A percentile compares a stretch with the other conserved stretches of the same genome.
These are phyloP conservation scores for Botryotinia calthae DNA, from an alignment of 2,329 filamentous ascomycete species.

Conservation along the genomic window DNA sequence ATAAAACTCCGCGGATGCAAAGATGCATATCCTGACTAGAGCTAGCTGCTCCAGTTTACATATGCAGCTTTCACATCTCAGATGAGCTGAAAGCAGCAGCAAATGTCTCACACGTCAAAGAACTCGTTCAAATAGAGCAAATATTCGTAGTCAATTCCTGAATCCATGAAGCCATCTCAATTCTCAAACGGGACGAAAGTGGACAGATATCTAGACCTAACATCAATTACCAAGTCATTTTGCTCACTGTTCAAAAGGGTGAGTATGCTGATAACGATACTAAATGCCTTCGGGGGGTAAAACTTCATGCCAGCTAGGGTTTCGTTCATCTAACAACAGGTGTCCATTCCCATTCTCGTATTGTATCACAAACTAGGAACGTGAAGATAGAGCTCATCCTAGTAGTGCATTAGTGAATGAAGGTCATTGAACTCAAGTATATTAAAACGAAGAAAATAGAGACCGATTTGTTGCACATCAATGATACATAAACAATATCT, in stretches of 20 bases:
- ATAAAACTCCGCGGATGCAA: not conserved
- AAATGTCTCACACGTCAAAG: not conserved
- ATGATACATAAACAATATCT: not conserved
- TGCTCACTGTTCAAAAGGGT: not conserved
- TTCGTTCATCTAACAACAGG: not conserved
- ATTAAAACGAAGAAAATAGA: not conserved
- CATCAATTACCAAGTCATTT: not conserved
- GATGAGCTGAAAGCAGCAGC: not conserved
- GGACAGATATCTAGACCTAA: not conserved
- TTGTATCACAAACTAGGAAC: not conserved
- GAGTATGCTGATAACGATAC: not conserved
- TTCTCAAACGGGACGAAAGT: not conserved
- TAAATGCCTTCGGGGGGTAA: accelerated
- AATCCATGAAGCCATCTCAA: not conserved
- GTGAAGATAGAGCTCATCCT: not conserved
- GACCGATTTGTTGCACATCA: not conserved
- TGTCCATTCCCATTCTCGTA: not conserved
- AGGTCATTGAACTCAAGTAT: not conserved
- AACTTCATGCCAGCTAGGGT: not conserved
- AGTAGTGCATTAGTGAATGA: not conserved
- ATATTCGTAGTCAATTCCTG: not conserved
- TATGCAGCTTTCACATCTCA: not conserved
- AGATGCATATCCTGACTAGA: not conserved
- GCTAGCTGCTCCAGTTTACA: not conserved
- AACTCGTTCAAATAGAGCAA: not conserved